phyloP scores from a whole-genome alignment of 768 basidiomycete genomes.

The Phaeotremella skinneri region DNA sequence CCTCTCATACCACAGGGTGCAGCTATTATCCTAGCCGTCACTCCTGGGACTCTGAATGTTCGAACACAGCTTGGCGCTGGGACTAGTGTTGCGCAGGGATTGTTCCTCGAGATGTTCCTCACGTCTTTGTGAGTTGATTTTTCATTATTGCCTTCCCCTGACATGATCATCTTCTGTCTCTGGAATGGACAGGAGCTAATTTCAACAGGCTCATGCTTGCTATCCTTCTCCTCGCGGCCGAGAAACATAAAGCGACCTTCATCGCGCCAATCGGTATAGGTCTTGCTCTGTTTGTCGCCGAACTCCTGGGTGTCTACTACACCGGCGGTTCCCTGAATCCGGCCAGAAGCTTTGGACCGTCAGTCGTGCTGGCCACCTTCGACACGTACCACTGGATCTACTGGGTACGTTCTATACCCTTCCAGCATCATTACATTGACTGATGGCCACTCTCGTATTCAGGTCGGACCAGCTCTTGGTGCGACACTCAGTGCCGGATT shows the following conservation, averaged over 20 bases:
- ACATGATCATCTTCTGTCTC: neutral
- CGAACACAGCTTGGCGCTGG: constrained; percentile 42
- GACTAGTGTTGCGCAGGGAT: constrained; percentile 46
- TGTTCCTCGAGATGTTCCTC: constrained; percentile 54
- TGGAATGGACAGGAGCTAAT: neutral
- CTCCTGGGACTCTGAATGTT: constrained; percentile 48
- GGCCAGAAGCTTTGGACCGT: constrained; percentile 46
- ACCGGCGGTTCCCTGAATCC: constrained; percentile 52
- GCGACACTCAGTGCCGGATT: constrained; percentile 48
- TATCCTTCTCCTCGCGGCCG: constrained; percentile 48
- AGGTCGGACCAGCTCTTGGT: constrained; percentile 45
- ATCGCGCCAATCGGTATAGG: constrained; percentile 55
- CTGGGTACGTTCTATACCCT: constrained; percentile 18
- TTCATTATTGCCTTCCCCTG: constrained; percentile 1
- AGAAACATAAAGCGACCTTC: constrained; percentile 54
- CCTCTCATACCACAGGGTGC: constrained; percentile 23
- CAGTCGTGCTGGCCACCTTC: constrained; percentile 43
- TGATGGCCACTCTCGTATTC: constrained; percentile 5
- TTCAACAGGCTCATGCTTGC: constrained; percentile 30
- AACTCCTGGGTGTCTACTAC: constrained; percentile 50
- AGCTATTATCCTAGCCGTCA: constrained; percentile 47
- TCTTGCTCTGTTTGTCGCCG: constrained; percentile 50
- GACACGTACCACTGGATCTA: constrained; percentile 49
- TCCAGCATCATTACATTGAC: neutral
- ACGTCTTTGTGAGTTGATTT: constrained; percentile 40